Evolutionary conservation across 2,329 filamentous ascomycete species (phyloP), one percentile per base, ranked within the genome.

Genomic region (Colletotrichum endophyticum): DNA sequence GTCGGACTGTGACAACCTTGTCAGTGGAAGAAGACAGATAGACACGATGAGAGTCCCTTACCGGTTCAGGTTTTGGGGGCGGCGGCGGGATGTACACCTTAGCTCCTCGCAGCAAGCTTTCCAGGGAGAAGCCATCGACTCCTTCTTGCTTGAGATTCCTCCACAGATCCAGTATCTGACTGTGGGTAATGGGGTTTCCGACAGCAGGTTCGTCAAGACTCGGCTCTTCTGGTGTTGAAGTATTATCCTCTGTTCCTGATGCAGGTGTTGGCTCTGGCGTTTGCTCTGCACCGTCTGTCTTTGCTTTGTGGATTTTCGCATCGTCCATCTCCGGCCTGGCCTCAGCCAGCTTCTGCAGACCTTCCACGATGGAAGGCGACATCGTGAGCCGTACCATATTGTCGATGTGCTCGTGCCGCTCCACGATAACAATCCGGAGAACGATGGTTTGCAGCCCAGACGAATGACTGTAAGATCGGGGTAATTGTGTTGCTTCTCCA

Each of bases 311-410:
- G 22, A 19, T 6, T 61, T 69, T 80, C 76, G 28, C 78, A 74
- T n/a, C 66, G 4, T 39, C 79, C 34, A 25, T 61, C 70, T 79
- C 67, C 56, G 44, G 34, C 72, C 15, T 62, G 77, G 22, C 49
- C 53, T 81, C 76, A 34, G 83, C 83, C 16, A 86, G 77, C 75
- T 80, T 83, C 19, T 87, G 80, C 13, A 96, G 81, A 1, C 90
- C 93, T 83, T 92, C 91, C 85, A 93, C 91, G 34, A 95, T 91
- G 79, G 91, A 87, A 80, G 90, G 84, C 6, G 94, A 96, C 88
- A 95, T 94, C n/a, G 93, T 95, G 57, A 97, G 91, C 59, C 94
- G 88, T 22, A 96, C 94, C 95, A 96, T 96, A 4, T 6, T 32
- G 66, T 73, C 27, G 73, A 56, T 75, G 49, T 61, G 59, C 32